Conservation (phyloP, 441 rosid genomes). For the Corymbia calophylla region DNA sequence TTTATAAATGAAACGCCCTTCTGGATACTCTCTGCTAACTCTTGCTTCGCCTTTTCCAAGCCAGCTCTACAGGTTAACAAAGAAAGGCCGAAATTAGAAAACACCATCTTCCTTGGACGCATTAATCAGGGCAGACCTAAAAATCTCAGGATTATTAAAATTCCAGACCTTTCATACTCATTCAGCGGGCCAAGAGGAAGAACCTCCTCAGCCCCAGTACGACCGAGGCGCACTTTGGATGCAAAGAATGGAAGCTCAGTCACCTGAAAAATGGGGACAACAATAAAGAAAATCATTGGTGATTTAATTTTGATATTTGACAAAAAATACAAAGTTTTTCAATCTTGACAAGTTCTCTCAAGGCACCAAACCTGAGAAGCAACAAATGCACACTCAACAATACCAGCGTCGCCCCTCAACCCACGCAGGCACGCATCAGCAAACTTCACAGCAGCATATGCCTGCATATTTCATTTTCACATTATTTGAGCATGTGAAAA, state of each 20-base stretch:
- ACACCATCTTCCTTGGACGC: background rate
- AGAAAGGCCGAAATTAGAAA: background rate
- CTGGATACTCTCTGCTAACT: constrained; percentile 67
- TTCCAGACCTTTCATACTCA: constrained; percentile 71
- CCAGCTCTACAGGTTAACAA: constrained; percentile 35
- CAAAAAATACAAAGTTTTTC: background rate
- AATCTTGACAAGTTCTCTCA: background rate
- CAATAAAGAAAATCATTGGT: background rate
- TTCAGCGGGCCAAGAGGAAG: constrained; percentile 71
- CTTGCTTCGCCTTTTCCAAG: constrained; percentile 88
- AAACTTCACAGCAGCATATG: constrained; percentile 93
- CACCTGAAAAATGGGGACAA: constrained; percentile 28
- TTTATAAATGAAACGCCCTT: constrained; percentile 67
- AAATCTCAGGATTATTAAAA: background rate
- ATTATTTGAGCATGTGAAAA: background rate
- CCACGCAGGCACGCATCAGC: constrained; percentile 88
- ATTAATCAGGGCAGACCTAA: background rate
- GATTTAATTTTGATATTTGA: background rate
- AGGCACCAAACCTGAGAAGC: constrained; percentile 55
- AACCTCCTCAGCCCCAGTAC: constrained; percentile 71
- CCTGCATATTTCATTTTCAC: constrained; percentile 30
- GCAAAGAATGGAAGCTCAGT: constrained; percentile 98
- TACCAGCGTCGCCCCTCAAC: constrained; percentile 70
- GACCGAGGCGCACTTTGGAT: constrained; percentile 69
- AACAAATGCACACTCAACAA: constrained; percentile 69